Base-by-base conservation (phyloP, 306 rosid species). In the Lathyrus sativus region DNA sequence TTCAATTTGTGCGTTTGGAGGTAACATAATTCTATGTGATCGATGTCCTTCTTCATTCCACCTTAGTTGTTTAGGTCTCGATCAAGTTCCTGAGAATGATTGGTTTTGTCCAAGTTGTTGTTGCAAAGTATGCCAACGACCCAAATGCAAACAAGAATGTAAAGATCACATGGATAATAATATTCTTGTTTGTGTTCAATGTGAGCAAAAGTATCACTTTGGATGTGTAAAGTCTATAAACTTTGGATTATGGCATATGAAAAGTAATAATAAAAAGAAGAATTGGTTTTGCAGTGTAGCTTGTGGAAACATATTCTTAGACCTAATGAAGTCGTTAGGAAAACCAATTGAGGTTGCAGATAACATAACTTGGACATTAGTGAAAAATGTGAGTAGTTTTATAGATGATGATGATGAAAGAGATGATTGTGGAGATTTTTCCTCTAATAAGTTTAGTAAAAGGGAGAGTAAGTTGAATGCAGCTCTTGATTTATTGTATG, bases 91-190 rank as follows among this genome's bases (percentile, higher is more conserved):
- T 0, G 62, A 48, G 2, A 88, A 84, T 7, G 85, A 86, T 39
- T 88, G 97, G 96, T 80, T 81, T 43, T 86, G 93, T 71, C 88
- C 91, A 2, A 60, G 82, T 0, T 91, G 97, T 50, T 55, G 77
- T 42, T 91, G 97, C 55, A 82, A 51, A 33, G 54, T 68, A 11
- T 88, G 97, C 58, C 56, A 73, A 7, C 55, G 4, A 5, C 71
- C 71, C 11, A 63, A 45, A 12, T 63, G 9, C 37, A 54, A 38
- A 14, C 53, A 46, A 31, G 65, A 64, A 19, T 51, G 58, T 9
- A 22, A 17, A n/a, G 29, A 29, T 61, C 10, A n/a, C n/a, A n/a
- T 33, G 5, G 72, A 72, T 68, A 37, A 33, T 45, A 11, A 31
- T 11, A 0, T 71, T 53, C 37, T 82, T 14, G 37, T 38, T 26